Conservation (phyloP, 2,329 filamentous ascomycete species). For the Tolypocladium ophioglossoides region DNA sequence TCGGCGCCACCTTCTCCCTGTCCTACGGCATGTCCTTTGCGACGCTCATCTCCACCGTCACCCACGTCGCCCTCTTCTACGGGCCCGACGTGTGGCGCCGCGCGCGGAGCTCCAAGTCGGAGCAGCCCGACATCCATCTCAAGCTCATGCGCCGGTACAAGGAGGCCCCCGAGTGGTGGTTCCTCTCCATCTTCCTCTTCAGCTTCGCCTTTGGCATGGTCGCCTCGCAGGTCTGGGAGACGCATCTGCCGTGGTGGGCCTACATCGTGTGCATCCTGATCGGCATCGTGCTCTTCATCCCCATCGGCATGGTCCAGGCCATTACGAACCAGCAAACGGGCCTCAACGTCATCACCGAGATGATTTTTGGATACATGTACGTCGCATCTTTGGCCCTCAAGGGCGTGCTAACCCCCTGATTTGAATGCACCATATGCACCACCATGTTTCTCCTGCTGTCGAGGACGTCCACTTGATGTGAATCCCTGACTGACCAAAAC, state of each 20-base stretch:
- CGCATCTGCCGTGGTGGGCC: slow-evolving; percentile 30
- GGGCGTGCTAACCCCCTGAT: too few relatives aligned
- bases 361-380: slow-evolving; percentile 34
- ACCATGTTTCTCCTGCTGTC: too few relatives aligned
- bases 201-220: slow-evolving; percentile 35
- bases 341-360: slow-evolving; percentile 34
- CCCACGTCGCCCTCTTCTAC: slow-evolving; percentile 41
- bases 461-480: background rate
- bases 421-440: too few relatives aligned
- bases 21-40: slow-evolving; percentile 47
- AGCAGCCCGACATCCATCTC: slow-evolving; percentile 36
- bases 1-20: slow-evolving; percentile 42
- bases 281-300: slow-evolving; percentile 26
- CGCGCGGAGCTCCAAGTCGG: background rate
- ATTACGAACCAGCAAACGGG: slow-evolving; percentile 35
- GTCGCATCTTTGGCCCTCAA: background rate
- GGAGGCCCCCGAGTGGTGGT: slow-evolving; percentile 47
- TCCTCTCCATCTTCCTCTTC: slow-evolving; percentile 27
- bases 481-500: background rate
- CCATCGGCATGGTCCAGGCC: slow-evolving; percentile 31
- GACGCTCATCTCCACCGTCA: slow-evolving; percentile 37
- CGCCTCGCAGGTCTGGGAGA: slow-evolving; percentile 20
- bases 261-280: slow-evolving; percentile 26
- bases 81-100: slow-evolving; percentile 32
- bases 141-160: slow-evolving; percentile 45